phyloP scores from a whole-genome alignment of 139 green algal genomes.

The Desmodesmus armatus region DNA sequence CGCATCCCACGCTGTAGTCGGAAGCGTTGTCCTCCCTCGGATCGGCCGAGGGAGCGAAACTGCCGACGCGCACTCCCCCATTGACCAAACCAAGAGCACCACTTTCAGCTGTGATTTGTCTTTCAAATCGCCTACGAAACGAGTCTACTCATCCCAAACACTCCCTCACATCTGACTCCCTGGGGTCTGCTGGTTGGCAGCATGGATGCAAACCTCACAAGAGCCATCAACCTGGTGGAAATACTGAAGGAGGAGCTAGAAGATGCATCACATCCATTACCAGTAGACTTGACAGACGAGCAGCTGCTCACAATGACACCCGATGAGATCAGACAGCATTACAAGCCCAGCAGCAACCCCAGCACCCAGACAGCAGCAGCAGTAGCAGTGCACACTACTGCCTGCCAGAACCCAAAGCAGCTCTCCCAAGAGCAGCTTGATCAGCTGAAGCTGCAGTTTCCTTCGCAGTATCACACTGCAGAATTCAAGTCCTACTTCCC shows the following conservation, averaged over 20 bases:
- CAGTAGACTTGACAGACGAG: slow-evolving; percentile 11
- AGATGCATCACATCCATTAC: neutral
- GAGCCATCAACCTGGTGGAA: no score
- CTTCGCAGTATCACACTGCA: neutral
- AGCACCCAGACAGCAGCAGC: slow-evolving; percentile 11
- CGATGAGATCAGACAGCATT: neutral
- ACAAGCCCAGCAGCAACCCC: neutral
- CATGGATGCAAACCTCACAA: no score
- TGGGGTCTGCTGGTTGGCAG: no score
- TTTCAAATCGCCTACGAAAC: no score
- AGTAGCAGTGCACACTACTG: neutral
- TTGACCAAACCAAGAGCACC: neutral
- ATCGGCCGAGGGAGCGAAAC: no score
- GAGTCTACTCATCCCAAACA: no score
- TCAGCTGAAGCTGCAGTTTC: neutral
- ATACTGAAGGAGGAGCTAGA: slow-evolving; percentile 26
- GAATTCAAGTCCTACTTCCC: no score
- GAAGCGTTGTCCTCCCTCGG: no score
- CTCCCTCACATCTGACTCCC: no score
- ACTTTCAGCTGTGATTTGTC: no score
- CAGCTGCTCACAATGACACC: slow-evolving; percentile 32
- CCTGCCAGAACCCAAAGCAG: neutral
- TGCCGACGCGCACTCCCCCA: no score
- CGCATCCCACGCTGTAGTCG: no score
- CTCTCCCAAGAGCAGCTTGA: neutral